Evolutionary conservation across 2,329 filamentous ascomycete species (phyloP).

Genomic region (Ascocoryne sarcoides): DNA sequence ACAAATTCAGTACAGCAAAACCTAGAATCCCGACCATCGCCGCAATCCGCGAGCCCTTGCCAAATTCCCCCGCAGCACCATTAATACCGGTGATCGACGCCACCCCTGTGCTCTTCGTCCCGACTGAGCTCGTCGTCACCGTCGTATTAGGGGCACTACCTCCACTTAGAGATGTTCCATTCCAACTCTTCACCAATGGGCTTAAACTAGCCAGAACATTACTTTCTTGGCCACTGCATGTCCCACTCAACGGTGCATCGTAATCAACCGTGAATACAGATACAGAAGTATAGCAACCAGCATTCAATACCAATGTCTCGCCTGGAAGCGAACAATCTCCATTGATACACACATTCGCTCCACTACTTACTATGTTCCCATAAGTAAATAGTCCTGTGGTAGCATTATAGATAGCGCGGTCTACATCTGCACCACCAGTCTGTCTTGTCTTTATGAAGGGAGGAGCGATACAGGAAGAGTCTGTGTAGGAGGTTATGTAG

Average conservation of each 20-base stretch:
- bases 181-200: not conserved
- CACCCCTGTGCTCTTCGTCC: no score
- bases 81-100: no score
- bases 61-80: no score
- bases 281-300: conserved; percentile 32
- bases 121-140: no score
- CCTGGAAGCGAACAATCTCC: conserved; percentile 42
- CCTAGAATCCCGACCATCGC: no score
- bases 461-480: conserved; percentile 33
- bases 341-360: conserved; percentile 41
- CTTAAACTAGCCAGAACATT: not conserved
- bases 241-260: conserved; percentile 33
- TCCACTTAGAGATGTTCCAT: not conserved
- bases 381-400: conserved; percentile 36
- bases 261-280: conserved; percentile 43
- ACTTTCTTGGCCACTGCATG: not conserved
- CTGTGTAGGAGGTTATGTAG: conserved; percentile 31
- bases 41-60: no score
- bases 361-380: conserved; percentile 32
- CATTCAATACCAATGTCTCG: conserved; percentile 39
- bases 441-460: conserved; percentile 39
- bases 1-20: no score
- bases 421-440: conserved; percentile 39
- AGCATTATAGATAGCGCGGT: conserved; percentile 37
- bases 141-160: no score